Evolutionary conservation across 2,329 filamentous ascomycete genomes (phyloP).

Genomic region (Epichloe sylvatica): DNA sequence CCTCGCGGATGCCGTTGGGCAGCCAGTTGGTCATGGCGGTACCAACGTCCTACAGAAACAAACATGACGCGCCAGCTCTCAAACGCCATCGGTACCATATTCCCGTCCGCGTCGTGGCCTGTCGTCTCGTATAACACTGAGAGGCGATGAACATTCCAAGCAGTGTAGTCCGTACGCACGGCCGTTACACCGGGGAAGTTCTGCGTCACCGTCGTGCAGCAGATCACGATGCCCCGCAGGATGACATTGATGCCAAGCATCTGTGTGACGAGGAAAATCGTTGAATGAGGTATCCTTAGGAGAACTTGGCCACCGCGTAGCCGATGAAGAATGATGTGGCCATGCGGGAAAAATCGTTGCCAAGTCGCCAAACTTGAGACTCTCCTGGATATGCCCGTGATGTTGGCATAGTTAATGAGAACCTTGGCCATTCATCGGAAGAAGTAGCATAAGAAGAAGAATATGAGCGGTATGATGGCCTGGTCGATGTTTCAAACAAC

Average conservation of each 20-base stretch:
- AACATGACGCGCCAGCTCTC: constrained; percentile 39
- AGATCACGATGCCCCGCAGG: constrained; percentile 25
- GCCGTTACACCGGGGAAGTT: constrained; percentile 27
- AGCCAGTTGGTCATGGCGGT: constrained; percentile 28
- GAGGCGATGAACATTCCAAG: constrained; percentile 32
- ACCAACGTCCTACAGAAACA: constrained; percentile 33
- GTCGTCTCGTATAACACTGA: constrained; percentile 25
- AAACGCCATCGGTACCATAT: constrained; percentile 17
- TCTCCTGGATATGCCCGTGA: constrained; percentile 17
- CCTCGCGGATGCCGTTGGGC: constrained; percentile 20
- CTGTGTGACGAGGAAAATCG: constrained; percentile 18
- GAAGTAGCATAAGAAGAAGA: constrained; percentile 15
- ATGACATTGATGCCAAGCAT: constrained; percentile 21
- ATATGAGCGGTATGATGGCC: constrained; percentile 14
- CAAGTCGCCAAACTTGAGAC: constrained; percentile 14
- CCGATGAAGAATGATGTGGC: constrained; percentile 19
- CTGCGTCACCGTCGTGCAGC: constrained; percentile 27
- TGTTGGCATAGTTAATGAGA: constrained; percentile 17
- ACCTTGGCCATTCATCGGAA: constrained; percentile 17
- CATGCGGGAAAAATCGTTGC: constrained; percentile 20
- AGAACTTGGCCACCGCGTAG: constrained; percentile 16
- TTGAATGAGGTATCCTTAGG: constrained; percentile 19
- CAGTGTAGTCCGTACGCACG: constrained; percentile 23
- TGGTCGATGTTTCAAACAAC: constrained; percentile 14
- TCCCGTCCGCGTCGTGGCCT: constrained; percentile 31